Evolutionary conservation across 1,284 basidiomycete species (phyloP).

Genomic region (Sporisorium sorghi): DNA sequence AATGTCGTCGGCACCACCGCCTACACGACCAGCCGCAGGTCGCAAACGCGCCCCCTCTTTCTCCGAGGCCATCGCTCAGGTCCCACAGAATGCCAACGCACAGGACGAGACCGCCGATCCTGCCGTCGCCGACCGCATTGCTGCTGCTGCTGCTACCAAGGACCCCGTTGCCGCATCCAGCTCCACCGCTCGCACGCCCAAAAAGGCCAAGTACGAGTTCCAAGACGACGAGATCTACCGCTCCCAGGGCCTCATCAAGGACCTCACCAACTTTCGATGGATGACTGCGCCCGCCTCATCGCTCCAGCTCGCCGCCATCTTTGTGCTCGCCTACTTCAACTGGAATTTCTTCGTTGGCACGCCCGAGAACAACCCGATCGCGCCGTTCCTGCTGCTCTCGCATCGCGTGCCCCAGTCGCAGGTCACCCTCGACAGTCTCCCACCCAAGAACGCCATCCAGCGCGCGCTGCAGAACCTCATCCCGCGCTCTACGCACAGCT

Average conservation of each 20-base stretch:
- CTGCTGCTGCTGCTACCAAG: conserved; percentile 12
- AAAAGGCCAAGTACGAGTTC: conserved; percentile 16
- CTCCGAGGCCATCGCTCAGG: conserved; percentile 42
- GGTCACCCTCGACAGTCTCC: conserved; percentile 71
- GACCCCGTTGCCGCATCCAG: conserved; percentile 35
- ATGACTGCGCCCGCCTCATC: conserved; percentile 61
- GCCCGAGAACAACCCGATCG: conserved; percentile 79
- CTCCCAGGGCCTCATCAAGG: conserved; percentile 47
- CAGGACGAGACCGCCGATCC: conserved; percentile 46
- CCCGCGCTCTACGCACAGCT: conserved; percentile 37
- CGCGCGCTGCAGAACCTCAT: conserved; percentile 32
- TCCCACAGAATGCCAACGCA: conserved; percentile 50
- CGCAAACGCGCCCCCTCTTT: conserved; percentile 47
- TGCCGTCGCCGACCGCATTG: conserved; percentile 41
- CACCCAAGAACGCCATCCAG: conserved; percentile 28
- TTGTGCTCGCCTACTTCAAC: conserved; percentile 79
- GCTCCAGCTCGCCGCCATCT: conserved; percentile 75
- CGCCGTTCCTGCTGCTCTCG: conserved; percentile 80
- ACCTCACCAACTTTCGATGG: conserved; percentile 60
- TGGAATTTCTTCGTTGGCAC: conserved; percentile 74
- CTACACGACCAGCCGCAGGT: conserved; percentile 32
- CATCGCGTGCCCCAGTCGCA: conserved; percentile 73
- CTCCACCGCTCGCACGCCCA: conserved; percentile 3
- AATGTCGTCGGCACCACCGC: conserved; percentile 43
- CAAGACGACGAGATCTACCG: conserved; percentile 48